These are phyloP conservation scores for Kazachstania psychrophila DNA, from an alignment of 805 yeast genomes.

Conservation along the genomic window DNA sequence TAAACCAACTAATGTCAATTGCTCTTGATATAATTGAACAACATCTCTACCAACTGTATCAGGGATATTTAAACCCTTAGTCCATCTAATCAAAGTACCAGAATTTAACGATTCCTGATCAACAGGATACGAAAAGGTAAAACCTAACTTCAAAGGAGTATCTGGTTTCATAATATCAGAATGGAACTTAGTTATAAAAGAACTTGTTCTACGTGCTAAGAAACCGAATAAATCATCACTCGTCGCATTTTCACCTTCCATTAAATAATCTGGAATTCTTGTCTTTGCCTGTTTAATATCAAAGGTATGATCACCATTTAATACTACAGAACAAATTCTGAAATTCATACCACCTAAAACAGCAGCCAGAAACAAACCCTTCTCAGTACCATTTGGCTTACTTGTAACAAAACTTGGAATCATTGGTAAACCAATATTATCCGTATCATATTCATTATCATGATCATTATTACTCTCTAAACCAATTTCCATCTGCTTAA, in stretches of 20 bases:
- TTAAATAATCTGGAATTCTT: constrained; percentile 68
- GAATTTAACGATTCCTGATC: constrained; percentile 70
- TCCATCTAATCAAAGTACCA: constrained; percentile 88
- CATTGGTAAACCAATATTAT: constrained; percentile 62
- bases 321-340: constrained; percentile 79
- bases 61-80: constrained; percentile 82
- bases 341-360: constrained; percentile 96
- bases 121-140: constrained; percentile 91
- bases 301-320: constrained; percentile 74
- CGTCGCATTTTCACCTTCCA: constrained; percentile 45
- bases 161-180: constrained; percentile 32
- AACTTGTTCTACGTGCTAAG: constrained; percentile 60
- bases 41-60: constrained; percentile 84
- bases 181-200: constrained; percentile 63
- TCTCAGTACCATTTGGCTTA: constrained; percentile 78
- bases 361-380: constrained; percentile 77
- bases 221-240: constrained; percentile 62
- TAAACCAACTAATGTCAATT: constrained; percentile 48
- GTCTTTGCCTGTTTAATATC: constrained; percentile 64
- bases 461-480: constrained; percentile 24
- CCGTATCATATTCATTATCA: constrained; percentile 24
- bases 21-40: constrained; percentile 59
- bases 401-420: constrained; percentile 84
- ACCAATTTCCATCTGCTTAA: constrained; percentile 53
- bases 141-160: constrained; percentile 63